These are phyloP conservation scores for Daucus carota DNA, from an alignment of 129 eudicot genomes.

Conservation along the genomic window DNA sequence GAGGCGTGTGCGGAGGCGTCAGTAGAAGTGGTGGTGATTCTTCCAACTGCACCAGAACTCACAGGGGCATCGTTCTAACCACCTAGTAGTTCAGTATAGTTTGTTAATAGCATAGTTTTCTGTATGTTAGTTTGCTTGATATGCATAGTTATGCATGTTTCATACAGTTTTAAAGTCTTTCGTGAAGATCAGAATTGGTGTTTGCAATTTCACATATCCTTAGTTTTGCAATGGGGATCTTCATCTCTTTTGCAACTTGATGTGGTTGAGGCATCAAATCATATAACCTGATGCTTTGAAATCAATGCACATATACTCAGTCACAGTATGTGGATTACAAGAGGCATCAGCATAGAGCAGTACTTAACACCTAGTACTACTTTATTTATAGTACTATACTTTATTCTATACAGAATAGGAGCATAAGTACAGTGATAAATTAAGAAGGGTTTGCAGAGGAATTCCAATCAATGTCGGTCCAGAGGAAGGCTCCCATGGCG, in stretches of 20 bases:
- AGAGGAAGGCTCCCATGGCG: slow-evolving; percentile 34
- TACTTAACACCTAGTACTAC: neutral
- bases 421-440: neutral
- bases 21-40: slow-evolving; percentile 16
- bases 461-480: slow-evolving; percentile 6
- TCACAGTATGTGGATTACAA: neutral
- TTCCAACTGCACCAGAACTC: neutral
- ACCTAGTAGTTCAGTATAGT: neutral
- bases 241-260: neutral
- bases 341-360: neutral
- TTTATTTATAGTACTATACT: neutral
- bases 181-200: neutral
- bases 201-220: neutral
- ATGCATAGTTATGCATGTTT: neutral
- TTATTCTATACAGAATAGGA: neutral
- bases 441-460: neutral
- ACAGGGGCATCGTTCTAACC: neutral
- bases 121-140: neutral
- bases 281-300: neutral
- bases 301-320: neutral
- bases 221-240: neutral
- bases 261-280: neutral
- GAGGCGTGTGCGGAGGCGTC: slow-evolving; percentile 54
- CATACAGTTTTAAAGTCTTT: neutral
- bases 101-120: neutral